Percentiles rank a stretch among this genome's conserved stretches.
Conservation (phyloP, 495 filamentous ascomycete species). For the Lindgomyces ingoldianus region DNA sequence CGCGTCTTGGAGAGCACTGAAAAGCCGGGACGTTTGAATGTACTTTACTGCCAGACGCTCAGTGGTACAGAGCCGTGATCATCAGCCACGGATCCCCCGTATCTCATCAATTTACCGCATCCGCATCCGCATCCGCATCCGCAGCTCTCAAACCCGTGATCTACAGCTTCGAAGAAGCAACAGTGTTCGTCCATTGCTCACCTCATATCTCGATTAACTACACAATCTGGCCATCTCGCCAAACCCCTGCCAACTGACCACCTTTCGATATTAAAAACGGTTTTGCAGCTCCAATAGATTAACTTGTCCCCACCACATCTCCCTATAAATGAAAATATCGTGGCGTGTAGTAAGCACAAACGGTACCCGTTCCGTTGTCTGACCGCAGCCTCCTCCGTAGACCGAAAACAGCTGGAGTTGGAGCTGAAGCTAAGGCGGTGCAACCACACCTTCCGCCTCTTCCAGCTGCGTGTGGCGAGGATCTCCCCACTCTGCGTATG, state of each 20-base stretch:
- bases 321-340: conserved; percentile 3
- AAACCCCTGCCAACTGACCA: background rate
- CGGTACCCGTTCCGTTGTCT: background rate
- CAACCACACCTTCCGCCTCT: background rate
- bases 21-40: background rate
- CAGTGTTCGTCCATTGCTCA: background rate
- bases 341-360: background rate
- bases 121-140: background rate
- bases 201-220: background rate
- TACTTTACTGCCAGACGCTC: background rate
- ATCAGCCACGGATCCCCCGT: background rate
- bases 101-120: background rate
- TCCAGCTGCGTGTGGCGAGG: background rate
- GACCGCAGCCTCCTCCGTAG: background rate
- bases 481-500: background rate
- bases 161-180: conserved; percentile 1
- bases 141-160: background rate
- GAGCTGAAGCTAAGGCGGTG: conserved; percentile 1
- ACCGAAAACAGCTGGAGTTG: background rate
- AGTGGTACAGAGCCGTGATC: background rate
- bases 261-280: conserved; percentile 3
- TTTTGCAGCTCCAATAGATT: conserved; percentile 9
- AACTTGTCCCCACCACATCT: background rate
- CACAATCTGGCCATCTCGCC: background rate
- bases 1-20: background rate